Percentiles rank a stretch among this genome's conserved stretches.
Conservation (phyloP, 805 yeast species). For the Yueomyces sp. region DNA sequence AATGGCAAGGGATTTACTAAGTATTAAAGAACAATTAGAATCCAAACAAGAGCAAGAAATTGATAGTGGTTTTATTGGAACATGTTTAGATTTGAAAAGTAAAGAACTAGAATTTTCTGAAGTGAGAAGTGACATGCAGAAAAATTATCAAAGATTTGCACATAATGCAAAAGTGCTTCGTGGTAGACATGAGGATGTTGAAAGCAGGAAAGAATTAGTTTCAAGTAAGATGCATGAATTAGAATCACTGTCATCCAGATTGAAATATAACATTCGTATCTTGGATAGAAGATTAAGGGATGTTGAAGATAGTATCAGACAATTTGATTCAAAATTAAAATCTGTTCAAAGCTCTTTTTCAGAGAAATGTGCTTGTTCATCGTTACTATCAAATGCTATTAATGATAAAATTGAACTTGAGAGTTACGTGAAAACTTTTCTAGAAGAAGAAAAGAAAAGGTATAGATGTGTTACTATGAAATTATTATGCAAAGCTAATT, state of each 20-base stretch:
- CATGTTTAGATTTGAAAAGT: not conserved
- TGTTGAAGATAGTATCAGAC: constrained; percentile 44
- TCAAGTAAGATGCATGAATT: constrained; percentile 34
- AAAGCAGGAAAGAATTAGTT: constrained; percentile 21
- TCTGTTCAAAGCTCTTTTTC: constrained; percentile 7
- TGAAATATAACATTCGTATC: constrained; percentile 53
- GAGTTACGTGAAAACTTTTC: constrained; percentile 6
- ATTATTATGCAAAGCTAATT: constrained; percentile 5
- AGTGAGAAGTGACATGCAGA: constrained; percentile 4
- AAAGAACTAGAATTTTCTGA: constrained; percentile 3
- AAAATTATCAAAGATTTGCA: constrained; percentile 7
- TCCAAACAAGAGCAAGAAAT: constrained; percentile 6
- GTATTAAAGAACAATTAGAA: constrained; percentile 7
- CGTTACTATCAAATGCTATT: constrained; percentile 3
- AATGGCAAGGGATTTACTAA: constrained; percentile 18
- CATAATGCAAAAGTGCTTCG: constrained; percentile 10
- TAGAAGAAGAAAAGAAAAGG: constrained; percentile 6
- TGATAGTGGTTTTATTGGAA: not conserved
- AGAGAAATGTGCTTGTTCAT: not conserved
- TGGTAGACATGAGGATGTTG: constrained; percentile 9
- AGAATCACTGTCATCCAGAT: constrained; percentile 41
- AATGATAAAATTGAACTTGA: constrained; percentile 11
- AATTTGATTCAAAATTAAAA: constrained; percentile 25
- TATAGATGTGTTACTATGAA: constrained; percentile 11
- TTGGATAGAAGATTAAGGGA: constrained; percentile 50